These are phyloP conservation scores for Chrysoporthe deuterocubensis DNA, from an alignment of 2,329 filamentous ascomycete species.

Conservation along the genomic window DNA sequence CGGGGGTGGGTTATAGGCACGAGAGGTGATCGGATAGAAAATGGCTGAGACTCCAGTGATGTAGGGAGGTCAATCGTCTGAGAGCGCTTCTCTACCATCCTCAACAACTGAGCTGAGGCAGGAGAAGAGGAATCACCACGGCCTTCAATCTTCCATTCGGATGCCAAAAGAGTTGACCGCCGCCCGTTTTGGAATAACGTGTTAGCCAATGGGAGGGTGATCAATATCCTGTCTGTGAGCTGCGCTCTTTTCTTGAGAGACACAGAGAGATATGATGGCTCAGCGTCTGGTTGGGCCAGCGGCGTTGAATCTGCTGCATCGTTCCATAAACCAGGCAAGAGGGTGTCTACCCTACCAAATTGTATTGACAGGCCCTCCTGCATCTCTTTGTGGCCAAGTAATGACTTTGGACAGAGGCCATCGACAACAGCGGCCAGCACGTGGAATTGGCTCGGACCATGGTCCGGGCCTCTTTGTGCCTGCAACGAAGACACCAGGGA, in stretches of 20 bases:
- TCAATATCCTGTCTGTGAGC: conserved; percentile 35
- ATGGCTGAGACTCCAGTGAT: background rate
- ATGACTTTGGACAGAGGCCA: conserved; percentile 47
- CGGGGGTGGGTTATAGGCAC: conserved; percentile 67
- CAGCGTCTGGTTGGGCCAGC: conserved; percentile 39
- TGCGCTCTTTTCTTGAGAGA: conserved; percentile 38
- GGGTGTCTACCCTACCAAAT: conserved; percentile 43
- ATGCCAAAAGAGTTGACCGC: conserved; percentile 29
- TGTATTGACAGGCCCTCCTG: conserved; percentile 56
- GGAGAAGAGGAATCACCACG: background rate
- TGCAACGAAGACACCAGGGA: conserved; percentile 13
- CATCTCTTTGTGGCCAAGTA: conserved; percentile 34
- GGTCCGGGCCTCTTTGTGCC: background rate
- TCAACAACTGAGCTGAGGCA: conserved; percentile 3
- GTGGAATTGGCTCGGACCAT: conserved; percentile 38
- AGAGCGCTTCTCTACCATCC: conserved; percentile 14
- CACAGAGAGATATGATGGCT: conserved; percentile 48
- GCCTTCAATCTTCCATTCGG: conserved; percentile 19
- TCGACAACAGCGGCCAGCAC: conserved; percentile 62
- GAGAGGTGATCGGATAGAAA: conserved; percentile 46
- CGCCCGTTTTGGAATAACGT: conserved; percentile 71
- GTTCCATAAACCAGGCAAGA: conserved; percentile 54
- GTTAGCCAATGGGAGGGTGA: conserved; percentile 72
- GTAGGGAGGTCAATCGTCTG: conserved; percentile 12
- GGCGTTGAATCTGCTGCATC: background rate